These are phyloP conservation scores for Pichia nakasei DNA, from an alignment of 805 yeast species.

Conservation along the genomic window DNA sequence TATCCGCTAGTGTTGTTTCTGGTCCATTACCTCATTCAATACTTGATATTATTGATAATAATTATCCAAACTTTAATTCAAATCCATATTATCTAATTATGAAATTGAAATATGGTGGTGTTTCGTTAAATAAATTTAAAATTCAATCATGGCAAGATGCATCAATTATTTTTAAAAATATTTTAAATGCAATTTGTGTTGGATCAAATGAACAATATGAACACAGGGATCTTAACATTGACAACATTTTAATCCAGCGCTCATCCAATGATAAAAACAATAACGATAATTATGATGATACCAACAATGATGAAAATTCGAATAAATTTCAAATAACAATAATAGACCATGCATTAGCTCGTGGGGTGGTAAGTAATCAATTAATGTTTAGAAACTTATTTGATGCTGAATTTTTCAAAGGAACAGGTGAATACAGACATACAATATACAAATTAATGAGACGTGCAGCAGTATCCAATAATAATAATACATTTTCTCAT, in stretches of 20 bases:
- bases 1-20: constrained; percentile 36
- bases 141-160: constrained; percentile 33
- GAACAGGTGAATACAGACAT: constrained; percentile 52
- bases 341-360: constrained; percentile 49
- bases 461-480: neutral
- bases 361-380: constrained; percentile 31
- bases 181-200: constrained; percentile 37
- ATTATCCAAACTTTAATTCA: neutral
- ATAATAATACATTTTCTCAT: neutral
- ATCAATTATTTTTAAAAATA: constrained; percentile 42
- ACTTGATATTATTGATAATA: constrained; percentile 5
- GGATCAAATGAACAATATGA: constrained; percentile 54
- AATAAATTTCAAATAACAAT: constrained; percentile 31
- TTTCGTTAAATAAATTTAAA: constrained; percentile 35
- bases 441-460: constrained; percentile 52
- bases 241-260: constrained; percentile 44
- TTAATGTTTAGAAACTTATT: constrained; percentile 48
- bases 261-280: neutral
- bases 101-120: constrained; percentile 33
- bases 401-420: constrained; percentile 52
- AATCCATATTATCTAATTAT: constrained; percentile 25
- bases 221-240: constrained; percentile 65
- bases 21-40: constrained; percentile 24
- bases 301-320: constrained; percentile 3
- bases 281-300: neutral